A percentile compares a stretch with the other conserved stretches of the same genome.
phyloP scores from a whole-genome alignment of 139 green algal species.

The Chlorella ohadii region DNA sequence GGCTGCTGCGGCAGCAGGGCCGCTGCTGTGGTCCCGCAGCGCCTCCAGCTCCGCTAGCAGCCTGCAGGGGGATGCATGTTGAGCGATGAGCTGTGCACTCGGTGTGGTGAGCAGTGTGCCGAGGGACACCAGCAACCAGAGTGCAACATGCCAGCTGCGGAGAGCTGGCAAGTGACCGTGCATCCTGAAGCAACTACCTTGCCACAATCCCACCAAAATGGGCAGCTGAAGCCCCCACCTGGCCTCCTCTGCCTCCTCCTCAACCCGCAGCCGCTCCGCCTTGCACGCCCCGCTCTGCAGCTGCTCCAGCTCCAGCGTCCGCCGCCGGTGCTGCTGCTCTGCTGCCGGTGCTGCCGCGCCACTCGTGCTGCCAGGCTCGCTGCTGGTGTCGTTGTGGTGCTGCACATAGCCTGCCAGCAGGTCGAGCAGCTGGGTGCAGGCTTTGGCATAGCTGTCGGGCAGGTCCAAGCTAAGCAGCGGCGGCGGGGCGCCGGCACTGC shows the following conservation, averaged over 20 bases:
- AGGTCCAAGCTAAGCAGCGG: slow-evolving; percentile 9
- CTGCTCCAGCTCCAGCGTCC: slow-evolving; percentile 18
- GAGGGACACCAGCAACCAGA: too few relatives aligned
- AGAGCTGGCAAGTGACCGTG: too few relatives aligned
- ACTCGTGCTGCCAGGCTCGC: neutral
- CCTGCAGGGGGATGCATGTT: neutral
- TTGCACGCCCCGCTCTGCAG: neutral
- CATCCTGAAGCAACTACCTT: too few relatives aligned
- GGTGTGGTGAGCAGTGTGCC: too few relatives aligned
- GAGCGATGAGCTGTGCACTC: too few relatives aligned
- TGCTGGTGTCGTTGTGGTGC: slow-evolving; percentile 7
- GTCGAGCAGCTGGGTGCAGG: slow-evolving; percentile 19
- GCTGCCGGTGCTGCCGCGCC: neutral
- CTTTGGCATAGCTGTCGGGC: slow-evolving; percentile 6
- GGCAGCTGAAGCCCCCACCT: slow-evolving; percentile 10
- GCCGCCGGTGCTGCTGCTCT: neutral
- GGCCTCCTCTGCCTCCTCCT: slow-evolving; percentile 10
- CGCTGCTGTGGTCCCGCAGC: neutral
- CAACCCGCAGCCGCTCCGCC: neutral
- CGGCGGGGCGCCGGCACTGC: neutral
- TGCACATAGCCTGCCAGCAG: slow-evolving; percentile 17
- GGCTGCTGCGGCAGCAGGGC: neutral
- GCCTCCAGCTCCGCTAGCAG: slow-evolving; percentile 21
- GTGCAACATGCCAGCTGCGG: too few relatives aligned
- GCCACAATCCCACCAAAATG: too few relatives aligned